Percentiles rank a stretch among this genome's conserved stretches.
Conservation (phyloP, 495 filamentous ascomycete genomes). For the Penicillium pancosmium region DNA sequence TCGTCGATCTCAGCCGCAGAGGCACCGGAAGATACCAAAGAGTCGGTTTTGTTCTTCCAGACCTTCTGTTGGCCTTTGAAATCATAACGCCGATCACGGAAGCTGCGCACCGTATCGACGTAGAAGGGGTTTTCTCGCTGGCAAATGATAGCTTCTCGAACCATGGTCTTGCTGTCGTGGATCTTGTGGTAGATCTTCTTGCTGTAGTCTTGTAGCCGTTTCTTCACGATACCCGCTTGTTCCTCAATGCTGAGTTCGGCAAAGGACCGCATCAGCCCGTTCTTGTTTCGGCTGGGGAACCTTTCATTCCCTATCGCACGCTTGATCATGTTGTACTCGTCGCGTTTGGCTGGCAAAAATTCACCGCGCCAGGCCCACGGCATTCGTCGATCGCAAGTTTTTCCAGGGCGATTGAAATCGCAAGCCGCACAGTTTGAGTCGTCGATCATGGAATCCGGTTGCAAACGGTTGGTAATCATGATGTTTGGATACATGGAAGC, state of each 20-base stretch:
- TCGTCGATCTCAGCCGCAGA: slow-evolving; percentile 78
- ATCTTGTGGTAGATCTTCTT: slow-evolving; percentile 99
- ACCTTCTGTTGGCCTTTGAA: slow-evolving; percentile 98
- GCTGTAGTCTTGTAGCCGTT: slow-evolving; percentile 87
- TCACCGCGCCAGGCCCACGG: slow-evolving; percentile 99
- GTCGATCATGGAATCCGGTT: slow-evolving; percentile 96
- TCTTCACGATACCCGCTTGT: slow-evolving; percentile 79
- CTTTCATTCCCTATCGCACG: slow-evolving; percentile 89
- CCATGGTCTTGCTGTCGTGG: slow-evolving; percentile 90
- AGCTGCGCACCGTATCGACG: slow-evolving; percentile 91
- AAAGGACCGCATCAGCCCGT: slow-evolving; percentile 71
- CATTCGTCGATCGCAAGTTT: slow-evolving; percentile 92
- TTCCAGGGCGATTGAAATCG: slow-evolving; percentile 97
- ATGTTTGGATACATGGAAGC: slow-evolving; percentile 99
- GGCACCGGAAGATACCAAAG: slow-evolving; percentile 80
- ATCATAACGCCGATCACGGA: slow-evolving; percentile 94
- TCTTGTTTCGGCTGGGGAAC: slow-evolving; percentile 78
- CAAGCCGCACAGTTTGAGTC: slow-evolving; percentile 96
- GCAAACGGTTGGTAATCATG: slow-evolving; percentile 98
- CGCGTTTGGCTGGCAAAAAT: slow-evolving; percentile 91
- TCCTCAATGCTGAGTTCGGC: slow-evolving; percentile 82
- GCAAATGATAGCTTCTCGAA: slow-evolving; percentile 96
- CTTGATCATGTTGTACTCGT: slow-evolving; percentile 99
- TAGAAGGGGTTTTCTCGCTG: slow-evolving; percentile 99
- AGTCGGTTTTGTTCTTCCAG: slow-evolving; percentile 95